These are phyloP conservation scores for Ophiosphaerella korrae DNA, from an alignment of 2,329 filamentous ascomycete genomes.

Conservation along the genomic window DNA sequence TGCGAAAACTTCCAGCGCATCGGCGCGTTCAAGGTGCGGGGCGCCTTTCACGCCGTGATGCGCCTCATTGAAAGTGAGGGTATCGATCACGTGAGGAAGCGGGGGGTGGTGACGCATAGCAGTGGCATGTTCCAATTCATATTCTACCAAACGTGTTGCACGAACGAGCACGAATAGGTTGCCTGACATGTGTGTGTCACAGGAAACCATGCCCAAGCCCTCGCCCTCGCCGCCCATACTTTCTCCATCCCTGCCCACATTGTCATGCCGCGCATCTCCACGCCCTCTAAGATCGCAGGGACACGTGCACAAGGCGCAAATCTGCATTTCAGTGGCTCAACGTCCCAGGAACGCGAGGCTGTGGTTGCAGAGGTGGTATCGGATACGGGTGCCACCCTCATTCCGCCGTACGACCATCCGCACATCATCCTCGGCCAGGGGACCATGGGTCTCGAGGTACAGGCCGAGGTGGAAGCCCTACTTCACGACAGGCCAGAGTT, in stretches of 20 bases:
- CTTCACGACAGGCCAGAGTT: conserved; percentile 41
- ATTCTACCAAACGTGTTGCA: neutral
- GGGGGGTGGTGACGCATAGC: conserved; percentile 87
- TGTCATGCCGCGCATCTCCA: conserved; percentile 87
- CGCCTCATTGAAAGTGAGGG: conserved; percentile 65
- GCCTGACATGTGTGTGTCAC: neutral
- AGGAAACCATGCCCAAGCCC: conserved; percentile 95
- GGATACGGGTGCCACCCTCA: conserved; percentile 74
- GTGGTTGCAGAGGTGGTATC: conserved; percentile 71
- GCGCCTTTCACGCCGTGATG: conserved; percentile 84
- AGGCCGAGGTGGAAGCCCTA: conserved; percentile 69
- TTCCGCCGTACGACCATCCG: conserved; percentile 92
- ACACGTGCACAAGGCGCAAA: conserved; percentile 78
- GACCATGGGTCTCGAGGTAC: conserved; percentile 83
- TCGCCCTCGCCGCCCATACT: conserved; percentile 80
- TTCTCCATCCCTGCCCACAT: conserved; percentile 80
- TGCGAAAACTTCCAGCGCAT: conserved; percentile 91
- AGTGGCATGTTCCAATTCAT: conserved; percentile 63
- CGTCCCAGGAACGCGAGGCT: conserved; percentile 78
- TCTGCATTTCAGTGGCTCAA: conserved; percentile 82
- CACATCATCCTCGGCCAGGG: conserved; percentile 93
- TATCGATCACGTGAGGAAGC: conserved; percentile 53
- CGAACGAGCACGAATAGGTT: no score
- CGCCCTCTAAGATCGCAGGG: conserved; percentile 84
- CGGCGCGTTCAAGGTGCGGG: conserved; percentile 90